phyloP scores from a whole-genome alignment of 345 rosid species.

The Clarkia xantiana region DNA sequence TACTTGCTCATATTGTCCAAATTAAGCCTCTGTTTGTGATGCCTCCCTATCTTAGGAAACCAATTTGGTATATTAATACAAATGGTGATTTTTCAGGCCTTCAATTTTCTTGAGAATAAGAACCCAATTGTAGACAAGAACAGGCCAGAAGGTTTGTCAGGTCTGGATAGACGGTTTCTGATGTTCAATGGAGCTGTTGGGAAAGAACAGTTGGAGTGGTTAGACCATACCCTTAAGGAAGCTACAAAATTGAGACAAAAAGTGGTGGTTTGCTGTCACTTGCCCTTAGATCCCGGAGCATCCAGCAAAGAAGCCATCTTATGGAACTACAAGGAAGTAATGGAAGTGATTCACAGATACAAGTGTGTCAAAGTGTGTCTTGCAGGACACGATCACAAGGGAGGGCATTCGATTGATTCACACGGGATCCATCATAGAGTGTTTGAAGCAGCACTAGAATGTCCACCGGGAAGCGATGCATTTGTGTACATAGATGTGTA shows the following conservation, averaged over 20 bases:
- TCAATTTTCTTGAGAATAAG: constrained; percentile 43
- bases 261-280: constrained; percentile 69
- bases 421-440: constrained; percentile 74
- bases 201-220: constrained; percentile 62
- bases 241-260: constrained; percentile 52
- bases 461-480: constrained; percentile 77
- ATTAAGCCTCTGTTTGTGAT: too few species aligned
- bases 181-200: constrained; percentile 92
- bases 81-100: constrained; percentile 28
- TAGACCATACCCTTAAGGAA: constrained; percentile 48
- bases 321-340: constrained; percentile 79
- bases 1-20: too few species aligned
- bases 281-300: constrained; percentile 60
- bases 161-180: constrained; percentile 62
- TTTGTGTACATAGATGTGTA: constrained; percentile 66
- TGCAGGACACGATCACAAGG: constrained; percentile 77
- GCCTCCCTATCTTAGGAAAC: too few species aligned
- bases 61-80: too few species aligned
- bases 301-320: constrained; percentile 43
- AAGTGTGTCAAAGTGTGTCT: constrained; percentile 69
- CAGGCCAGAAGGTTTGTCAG: constrained; percentile 59
- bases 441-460: constrained; percentile 80
- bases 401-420: constrained; percentile 63
- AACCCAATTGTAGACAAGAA: constrained; percentile 76
- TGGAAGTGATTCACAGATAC: constrained; percentile 56